phyloP scores from a whole-genome alignment of 345 rosid species.

The Alliaria petiolata region DNA sequence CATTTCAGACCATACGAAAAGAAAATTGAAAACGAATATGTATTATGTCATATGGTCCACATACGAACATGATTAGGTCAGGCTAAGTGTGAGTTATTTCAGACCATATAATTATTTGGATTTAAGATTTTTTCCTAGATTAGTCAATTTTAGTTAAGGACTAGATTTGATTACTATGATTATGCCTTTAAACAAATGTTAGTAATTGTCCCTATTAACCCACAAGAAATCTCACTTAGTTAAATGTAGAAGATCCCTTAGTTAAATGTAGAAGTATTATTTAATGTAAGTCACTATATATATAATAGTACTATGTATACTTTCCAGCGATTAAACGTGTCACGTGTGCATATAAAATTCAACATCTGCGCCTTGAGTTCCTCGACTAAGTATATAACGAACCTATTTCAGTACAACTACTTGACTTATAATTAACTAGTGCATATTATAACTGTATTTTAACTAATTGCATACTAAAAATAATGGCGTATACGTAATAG shows the following conservation, averaged over 20 bases:
- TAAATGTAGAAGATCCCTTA: too few relatives aligned
- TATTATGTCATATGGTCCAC: slow-evolving; percentile 29
- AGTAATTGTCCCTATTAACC: background rate
- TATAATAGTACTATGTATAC: background rate
- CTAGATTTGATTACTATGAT: slow-evolving; percentile 23
- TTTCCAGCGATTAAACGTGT: background rate
- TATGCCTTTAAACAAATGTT: slow-evolving; percentile 5
- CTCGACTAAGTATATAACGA: background rate
- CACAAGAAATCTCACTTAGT: background rate
- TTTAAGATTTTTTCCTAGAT: background rate
- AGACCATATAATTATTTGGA: slow-evolving; percentile 12
- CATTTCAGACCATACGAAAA: slow-evolving; percentile 14
- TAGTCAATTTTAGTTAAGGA: slow-evolving; percentile 7
- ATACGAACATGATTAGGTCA: slow-evolving; percentile 24
- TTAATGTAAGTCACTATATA: background rate
- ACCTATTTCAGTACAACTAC: background rate
- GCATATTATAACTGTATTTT: background rate
- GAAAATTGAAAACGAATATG: slow-evolving; percentile 8
- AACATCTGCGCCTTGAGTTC: background rate
- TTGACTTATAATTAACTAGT: background rate
- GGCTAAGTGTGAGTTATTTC: slow-evolving; percentile 4
- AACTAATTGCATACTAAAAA: background rate
- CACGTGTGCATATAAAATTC: background rate
- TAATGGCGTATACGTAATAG: background rate
- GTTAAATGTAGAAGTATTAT: background rate